Evolutionary conservation across 768 basidiomycete genomes (phyloP), one percentile per base, ranked within the genome.

Genomic region (Sistotremastrum niveocremeum): DNA sequence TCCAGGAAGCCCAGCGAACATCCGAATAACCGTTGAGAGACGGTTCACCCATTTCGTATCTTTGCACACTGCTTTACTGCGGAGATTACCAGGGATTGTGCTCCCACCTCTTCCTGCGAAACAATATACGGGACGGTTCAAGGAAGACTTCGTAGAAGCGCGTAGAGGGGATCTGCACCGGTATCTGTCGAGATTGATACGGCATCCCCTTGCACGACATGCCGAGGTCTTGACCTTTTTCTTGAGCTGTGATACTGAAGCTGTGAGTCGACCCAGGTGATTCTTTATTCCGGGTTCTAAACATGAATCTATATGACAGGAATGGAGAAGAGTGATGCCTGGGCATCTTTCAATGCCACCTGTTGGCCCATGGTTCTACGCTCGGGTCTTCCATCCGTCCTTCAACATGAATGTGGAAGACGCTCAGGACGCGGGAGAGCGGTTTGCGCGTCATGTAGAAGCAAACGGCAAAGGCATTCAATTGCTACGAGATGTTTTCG

Each of bases 21-120:
- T 20, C 20, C 67, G 76, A 33, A 73, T 89, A 49, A 87, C 81
- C 0, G 87, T 90, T 35, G 69, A 81, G 35, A 72, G 88, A 7
- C 79, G 88, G 5, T 93, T 84, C 64, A 87, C 86, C 3, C 83
- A 90, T 48, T 93, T 93, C 54, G 76, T 81, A 30, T 70, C 79
- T 42, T 69, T 93, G 32, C 81, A 88, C 52, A 77, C 81, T 2
- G 76, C 80, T 6, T 63, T 93, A 41, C 67, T 71, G 12, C 67
- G 77, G 28, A 69, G 79, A 6, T 72, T 88, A 3, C 84, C 84
- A 5, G 83, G 83, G 0, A 75, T 90, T 31, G 78, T 77, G 3
- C 67, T 91, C 2, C 86, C 88, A 0, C 82, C 84, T 0, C 69
- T 91, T 6, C 88, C 88, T 0, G 85, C 87, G 58, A 89, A 89